Base-by-base conservation (phyloP, 345 rosid genomes). In the Eucalyptus cladocalyx region DNA sequence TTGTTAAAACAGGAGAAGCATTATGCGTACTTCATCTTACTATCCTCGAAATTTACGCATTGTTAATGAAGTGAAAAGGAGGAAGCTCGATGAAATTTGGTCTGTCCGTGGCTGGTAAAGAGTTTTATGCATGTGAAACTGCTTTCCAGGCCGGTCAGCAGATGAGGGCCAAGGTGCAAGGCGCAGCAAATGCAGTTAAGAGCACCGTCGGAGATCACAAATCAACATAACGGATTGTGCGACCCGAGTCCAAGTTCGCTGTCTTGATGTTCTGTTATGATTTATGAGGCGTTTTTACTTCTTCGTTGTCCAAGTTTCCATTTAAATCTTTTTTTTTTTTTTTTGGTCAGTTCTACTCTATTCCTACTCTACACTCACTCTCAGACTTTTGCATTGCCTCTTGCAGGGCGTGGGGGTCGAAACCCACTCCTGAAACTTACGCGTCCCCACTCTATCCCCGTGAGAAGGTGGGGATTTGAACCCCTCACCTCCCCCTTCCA, bases 121-220 rank as follows among this genome's bases (percentile, higher is more conserved):
- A 30, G 69, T 62, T 58, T 58, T 11, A 23, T 23, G 65, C 65
- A 26, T 58, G 65, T 58, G 65, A 58, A 58, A 58, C 65, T 48
- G 34, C 86, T 12, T 86, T 83, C 81, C 90, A 86, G 93, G 89
- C 90, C 47, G 93, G 92, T 19, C 92, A 91, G 91, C 93, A 90
- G 87, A 48, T 87, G 65, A 83, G 23, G 92, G 89, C 88, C 3
- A 90, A 91, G 40, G 94, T 94, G 87, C 92, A 91, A 45, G 91
- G 50, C 1, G 91, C 90, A 37, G 90, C 91, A 11, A 28, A 24
- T 11, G 65, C n/a, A 24, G 65, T 26, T 58, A 58, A 26, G 90
- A 91, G 58, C 45, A 60, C 89, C 34, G 88, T 88, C 87, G 92
- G 91, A 40, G 87, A 88, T 51, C 65, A 91, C 90, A 94, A 90